Percentiles rank a stretch among this genome's conserved stretches.
Conservation (phyloP, 2,329 filamentous ascomycete species). For the Ceratocystis alfenasii region DNA sequence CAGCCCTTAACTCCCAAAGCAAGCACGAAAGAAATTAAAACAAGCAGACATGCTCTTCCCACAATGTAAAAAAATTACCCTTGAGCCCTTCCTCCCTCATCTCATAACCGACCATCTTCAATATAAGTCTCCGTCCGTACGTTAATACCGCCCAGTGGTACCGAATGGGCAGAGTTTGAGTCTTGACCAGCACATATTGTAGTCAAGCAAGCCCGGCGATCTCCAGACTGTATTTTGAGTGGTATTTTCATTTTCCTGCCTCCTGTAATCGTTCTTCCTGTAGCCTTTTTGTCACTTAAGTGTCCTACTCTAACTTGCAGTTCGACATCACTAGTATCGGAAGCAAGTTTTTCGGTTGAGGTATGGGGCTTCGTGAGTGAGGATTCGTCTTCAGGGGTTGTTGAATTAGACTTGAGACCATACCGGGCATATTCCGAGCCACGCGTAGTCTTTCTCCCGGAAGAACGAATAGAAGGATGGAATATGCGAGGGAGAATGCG, state of each 20-base stretch:
- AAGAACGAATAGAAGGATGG: constrained; percentile 15
- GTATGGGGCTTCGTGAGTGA: constrained; percentile 7
- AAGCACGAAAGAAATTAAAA: neutral
- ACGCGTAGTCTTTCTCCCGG: neutral
- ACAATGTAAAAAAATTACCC: neutral
- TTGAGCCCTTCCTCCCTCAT: no score
- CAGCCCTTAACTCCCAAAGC: neutral
- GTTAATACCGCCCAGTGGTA: constrained; percentile 17
- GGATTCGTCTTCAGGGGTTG: neutral
- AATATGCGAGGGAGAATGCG: constrained; percentile 26
- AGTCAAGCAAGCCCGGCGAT: neutral
- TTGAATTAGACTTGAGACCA: constrained; percentile 4
- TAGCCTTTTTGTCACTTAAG: no score
- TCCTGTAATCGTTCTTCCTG: neutral
- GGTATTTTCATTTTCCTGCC: neutral
- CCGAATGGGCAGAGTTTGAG: neutral
- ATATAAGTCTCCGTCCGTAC: constrained; percentile 18
- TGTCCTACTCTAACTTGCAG: neutral
- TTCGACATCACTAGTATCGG: constrained; percentile 13
- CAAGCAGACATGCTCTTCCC: neutral
- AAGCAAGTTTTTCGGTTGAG: constrained; percentile 15
- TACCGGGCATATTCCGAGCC: constrained; percentile 14
- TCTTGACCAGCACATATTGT: neutral
- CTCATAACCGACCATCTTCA: neutral
- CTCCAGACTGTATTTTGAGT: neutral